These are phyloP conservation scores for Epichloe brachyelytri DNA, from an alignment of 2,329 filamentous ascomycete genomes.

Conservation along the genomic window DNA sequence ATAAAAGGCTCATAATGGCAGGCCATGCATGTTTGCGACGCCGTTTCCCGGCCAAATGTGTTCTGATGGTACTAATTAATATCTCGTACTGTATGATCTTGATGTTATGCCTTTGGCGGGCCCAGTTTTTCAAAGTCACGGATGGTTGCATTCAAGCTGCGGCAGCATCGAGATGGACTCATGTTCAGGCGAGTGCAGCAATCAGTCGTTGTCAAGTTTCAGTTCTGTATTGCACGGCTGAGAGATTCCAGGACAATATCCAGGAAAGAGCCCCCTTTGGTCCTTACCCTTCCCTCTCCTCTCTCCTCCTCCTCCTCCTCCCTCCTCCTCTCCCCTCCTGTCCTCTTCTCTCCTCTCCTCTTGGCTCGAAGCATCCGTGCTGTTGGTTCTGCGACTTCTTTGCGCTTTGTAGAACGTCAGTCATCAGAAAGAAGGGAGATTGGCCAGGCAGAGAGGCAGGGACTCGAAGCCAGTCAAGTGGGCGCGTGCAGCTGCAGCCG, in stretches of 20 bases:
- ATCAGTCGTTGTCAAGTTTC: background rate
- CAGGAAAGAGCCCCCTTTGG: background rate
- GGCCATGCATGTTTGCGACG: no score
- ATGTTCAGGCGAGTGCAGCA: background rate
- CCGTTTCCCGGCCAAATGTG: background rate
- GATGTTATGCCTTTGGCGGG: background rate
- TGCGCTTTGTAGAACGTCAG: background rate
- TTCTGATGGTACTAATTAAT: background rate
- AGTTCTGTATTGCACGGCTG: background rate
- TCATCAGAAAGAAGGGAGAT: background rate
- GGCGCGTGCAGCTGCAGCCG: no score
- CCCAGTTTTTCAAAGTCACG: background rate
- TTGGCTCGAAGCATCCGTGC: background rate
- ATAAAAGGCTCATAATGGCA: background rate
- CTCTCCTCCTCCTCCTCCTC: background rate
- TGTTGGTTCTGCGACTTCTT: background rate
- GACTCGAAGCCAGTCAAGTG: no score
- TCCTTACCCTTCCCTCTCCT: background rate
- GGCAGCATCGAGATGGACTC: slow-evolving; percentile 1
- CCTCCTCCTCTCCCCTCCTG: background rate
- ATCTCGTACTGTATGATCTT: background rate
- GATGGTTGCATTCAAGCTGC: slow-evolving; percentile 1
- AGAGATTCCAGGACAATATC: background rate
- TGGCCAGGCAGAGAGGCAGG: no score
- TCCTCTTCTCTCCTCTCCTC: background rate